These are phyloP conservation scores for Bimuria novae-zelandiae DNA, from an alignment of 2,329 filamentous ascomycete species.

Conservation along the genomic window DNA sequence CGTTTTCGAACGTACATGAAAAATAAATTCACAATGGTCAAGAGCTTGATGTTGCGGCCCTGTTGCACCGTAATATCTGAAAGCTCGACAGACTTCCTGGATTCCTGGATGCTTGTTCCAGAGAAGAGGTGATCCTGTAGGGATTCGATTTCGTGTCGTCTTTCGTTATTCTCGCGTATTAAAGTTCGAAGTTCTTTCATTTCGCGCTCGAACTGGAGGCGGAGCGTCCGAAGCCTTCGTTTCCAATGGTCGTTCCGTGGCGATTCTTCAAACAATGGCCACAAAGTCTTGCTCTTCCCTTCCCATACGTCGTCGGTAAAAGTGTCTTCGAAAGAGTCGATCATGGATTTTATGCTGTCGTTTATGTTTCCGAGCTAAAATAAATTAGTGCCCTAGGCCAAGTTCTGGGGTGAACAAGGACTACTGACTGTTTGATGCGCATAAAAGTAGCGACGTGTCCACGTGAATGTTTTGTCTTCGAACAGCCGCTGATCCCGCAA, in stretches of 20 bases:
- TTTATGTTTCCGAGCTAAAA: conserved; percentile 59
- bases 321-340: conserved; percentile 60
- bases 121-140: conserved; percentile 66
- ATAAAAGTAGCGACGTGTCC: conserved; percentile 66
- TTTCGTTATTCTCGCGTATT: conserved; percentile 58
- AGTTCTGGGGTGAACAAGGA: background rate
- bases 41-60: conserved; percentile 62
- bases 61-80: conserved; percentile 59
- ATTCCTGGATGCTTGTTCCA: conserved; percentile 66
- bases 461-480: conserved; percentile 65
- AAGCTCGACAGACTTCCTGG: conserved; percentile 62
- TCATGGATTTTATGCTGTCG: conserved; percentile 62
- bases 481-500: conserved; percentile 64
- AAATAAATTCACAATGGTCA: conserved; percentile 65
- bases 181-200: conserved; percentile 56
- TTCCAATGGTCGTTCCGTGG: conserved; percentile 55
- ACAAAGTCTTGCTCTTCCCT: conserved; percentile 59
- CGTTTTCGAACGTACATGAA: conserved; percentile 49
- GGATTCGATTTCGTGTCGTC: conserved; percentile 60
- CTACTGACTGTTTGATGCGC: conserved; percentile 58
- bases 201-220: conserved; percentile 57
- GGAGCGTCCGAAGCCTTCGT: conserved; percentile 53
- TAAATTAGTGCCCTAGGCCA: background rate
- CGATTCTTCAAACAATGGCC: conserved; percentile 58
- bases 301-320: conserved; percentile 65